Evolutionary conservation across 2,329 filamentous ascomycete genomes (phyloP).

Genomic region (Colletotrichum karsti): DNA sequence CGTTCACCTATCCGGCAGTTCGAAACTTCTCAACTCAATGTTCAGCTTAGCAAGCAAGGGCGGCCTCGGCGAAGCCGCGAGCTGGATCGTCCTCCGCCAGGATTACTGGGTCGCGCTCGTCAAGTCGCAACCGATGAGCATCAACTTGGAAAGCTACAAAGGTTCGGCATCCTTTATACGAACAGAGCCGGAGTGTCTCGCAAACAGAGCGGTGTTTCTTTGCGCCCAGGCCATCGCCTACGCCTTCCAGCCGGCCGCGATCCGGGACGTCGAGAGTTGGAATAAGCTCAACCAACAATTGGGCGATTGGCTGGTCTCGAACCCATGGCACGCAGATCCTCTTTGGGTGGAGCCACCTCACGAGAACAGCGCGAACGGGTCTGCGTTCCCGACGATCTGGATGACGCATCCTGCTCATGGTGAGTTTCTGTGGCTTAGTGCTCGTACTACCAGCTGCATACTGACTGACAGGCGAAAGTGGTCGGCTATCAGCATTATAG

Average conservation of each 20-base stretch:
- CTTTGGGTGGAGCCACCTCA: slow-evolving; percentile 17
- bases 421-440: too few species aligned
- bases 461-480: too few species aligned
- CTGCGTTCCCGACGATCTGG: slow-evolving; percentile 28
- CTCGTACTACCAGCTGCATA: too few species aligned
- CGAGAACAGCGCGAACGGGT: neutral
- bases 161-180: slow-evolving; percentile 34
- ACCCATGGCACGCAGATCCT: slow-evolving; percentile 28
- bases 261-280: slow-evolving; percentile 33
- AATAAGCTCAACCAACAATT: slow-evolving; percentile 32
- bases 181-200: slow-evolving; percentile 34
- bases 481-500: slow-evolving; percentile 50
- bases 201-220: slow-evolving; percentile 36
- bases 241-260: slow-evolving; percentile 41
- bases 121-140: slow-evolving; percentile 45
- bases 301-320: slow-evolving; percentile 32
- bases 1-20: slow-evolving; percentile 37
- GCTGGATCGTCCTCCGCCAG: slow-evolving; percentile 57
- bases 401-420: slow-evolving; percentile 6
- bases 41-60: slow-evolving; percentile 37
- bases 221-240: slow-evolving; percentile 41
- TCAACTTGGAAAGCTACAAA: slow-evolving; percentile 44
- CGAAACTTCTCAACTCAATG: slow-evolving; percentile 36
- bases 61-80: slow-evolving; percentile 50
- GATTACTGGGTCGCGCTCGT: slow-evolving; percentile 56